These are phyloP conservation scores for Solanum commersonii DNA, from an alignment of 257 asterid species.

Conservation along the genomic window DNA sequence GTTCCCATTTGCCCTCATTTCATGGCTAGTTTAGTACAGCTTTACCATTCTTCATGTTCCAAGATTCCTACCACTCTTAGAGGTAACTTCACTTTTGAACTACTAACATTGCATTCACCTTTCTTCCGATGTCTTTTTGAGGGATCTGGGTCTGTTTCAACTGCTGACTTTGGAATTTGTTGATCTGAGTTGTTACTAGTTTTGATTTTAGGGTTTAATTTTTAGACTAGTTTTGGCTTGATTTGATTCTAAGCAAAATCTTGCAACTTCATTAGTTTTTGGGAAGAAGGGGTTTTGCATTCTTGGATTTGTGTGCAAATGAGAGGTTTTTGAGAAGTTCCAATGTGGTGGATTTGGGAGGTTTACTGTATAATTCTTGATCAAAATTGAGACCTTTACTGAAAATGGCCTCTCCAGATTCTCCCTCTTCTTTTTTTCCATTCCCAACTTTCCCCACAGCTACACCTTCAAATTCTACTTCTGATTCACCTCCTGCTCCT, in stretches of 20 bases:
- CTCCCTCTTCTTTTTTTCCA: slow-evolving; percentile 27
- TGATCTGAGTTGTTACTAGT: not conserved
- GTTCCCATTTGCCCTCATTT: slow-evolving; percentile 23
- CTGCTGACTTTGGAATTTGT: not conserved
- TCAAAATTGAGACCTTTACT: not conserved
- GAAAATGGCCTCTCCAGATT: slow-evolving; percentile 22
- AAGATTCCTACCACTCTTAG: slow-evolving; percentile 7
- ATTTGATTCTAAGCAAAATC: not conserved
- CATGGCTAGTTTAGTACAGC: slow-evolving; percentile 7
- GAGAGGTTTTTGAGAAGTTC: not conserved
- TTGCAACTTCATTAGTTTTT: not conserved
- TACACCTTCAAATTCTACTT: slow-evolving; percentile 19
- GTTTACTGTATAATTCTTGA: not conserved
- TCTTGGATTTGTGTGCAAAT: not conserved
- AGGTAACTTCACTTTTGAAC: not conserved
- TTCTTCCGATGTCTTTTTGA: not conserved
- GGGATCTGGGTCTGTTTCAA: not conserved
- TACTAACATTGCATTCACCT: not conserved
- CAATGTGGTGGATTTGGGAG: not conserved
- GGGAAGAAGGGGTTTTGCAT: not conserved
- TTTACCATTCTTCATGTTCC: slow-evolving; percentile 13
- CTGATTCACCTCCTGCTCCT: slow-evolving; percentile 9
- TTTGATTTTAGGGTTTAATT: not conserved
- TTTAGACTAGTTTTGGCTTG: not conserved
- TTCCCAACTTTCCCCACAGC: slow-evolving; percentile 2